phyloP scores from a whole-genome alignment of 2,329 filamentous ascomycete genomes.

The Fusarium setosum region DNA sequence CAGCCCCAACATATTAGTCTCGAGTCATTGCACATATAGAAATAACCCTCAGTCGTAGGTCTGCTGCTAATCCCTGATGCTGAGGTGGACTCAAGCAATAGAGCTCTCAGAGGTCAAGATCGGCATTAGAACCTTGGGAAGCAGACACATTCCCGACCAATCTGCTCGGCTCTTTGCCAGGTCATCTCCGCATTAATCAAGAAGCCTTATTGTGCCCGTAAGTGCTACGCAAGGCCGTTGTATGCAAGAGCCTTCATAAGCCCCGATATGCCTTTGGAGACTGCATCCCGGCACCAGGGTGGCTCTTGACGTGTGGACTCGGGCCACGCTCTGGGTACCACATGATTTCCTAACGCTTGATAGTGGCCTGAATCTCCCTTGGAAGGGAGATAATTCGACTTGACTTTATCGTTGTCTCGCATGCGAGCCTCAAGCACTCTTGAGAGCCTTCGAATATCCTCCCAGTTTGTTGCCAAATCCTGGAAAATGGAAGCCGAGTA shows the following conservation, averaged over 20 bases:
- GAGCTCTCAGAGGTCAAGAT: slow-evolving; percentile 40
- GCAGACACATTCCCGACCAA: slow-evolving; percentile 28
- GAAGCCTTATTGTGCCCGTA: slow-evolving; percentile 30
- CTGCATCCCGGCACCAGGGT: slow-evolving; percentile 43
- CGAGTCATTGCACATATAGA: slow-evolving; percentile 25
- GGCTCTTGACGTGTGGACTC: slow-evolving; percentile 45
- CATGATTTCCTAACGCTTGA: slow-evolving; percentile 42
- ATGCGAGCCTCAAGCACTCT: slow-evolving; percentile 6
- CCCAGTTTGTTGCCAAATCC: slow-evolving; percentile 8
- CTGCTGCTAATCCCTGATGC: slow-evolving; percentile 32
- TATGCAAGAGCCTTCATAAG: slow-evolving; percentile 41
- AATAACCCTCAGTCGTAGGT: slow-evolving; percentile 21
- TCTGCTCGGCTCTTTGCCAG: slow-evolving; percentile 24
- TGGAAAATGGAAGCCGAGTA: slow-evolving; percentile 48
- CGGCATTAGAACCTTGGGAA: slow-evolving; percentile 32
- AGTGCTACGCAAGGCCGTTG: slow-evolving; percentile 37
- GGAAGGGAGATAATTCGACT: slow-evolving; percentile 23
- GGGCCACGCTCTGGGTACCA: slow-evolving; percentile 47
- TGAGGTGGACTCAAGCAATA: slow-evolving; percentile 32
- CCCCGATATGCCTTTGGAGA: slow-evolving; percentile 39
- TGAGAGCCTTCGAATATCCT: slow-evolving; percentile 12
- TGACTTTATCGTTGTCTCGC: slow-evolving; percentile 22
- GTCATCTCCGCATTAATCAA: slow-evolving; percentile 36
- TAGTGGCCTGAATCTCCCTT: slow-evolving; percentile 40
- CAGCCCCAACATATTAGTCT: slow-evolving; percentile 10